Conservation (phyloP, 2,329 filamentous ascomycete genomes). For the Xylariaceae sp. region DNA sequence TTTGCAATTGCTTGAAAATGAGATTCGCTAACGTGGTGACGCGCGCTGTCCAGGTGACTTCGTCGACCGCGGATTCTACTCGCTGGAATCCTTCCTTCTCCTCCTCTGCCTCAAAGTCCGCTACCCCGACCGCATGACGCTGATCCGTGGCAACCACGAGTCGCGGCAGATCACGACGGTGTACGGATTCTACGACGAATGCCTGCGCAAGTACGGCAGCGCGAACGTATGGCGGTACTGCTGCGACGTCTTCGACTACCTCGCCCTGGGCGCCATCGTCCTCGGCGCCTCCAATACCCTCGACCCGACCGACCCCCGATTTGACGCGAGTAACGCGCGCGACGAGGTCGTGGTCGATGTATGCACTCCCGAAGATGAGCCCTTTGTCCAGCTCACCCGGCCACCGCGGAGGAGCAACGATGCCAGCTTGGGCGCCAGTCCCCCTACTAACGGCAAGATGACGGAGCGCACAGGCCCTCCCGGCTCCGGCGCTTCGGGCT, state of each 20-base stretch:
- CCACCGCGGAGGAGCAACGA: slow-evolving; percentile 22
- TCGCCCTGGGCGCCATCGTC: slow-evolving; percentile 83
- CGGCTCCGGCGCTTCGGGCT: slow-evolving; percentile 71
- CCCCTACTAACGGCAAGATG: slow-evolving; percentile 35
- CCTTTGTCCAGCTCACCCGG: slow-evolving; percentile 67
- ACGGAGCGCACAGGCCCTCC: slow-evolving; percentile 62
- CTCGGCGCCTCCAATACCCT: slow-evolving; percentile 74
- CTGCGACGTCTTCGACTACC: slow-evolving; percentile 96
- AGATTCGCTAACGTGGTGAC: slow-evolving; percentile 15
- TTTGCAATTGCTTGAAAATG: not conserved
- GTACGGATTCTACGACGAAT: slow-evolving; percentile 98
- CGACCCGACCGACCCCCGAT: no score
- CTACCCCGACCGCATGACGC: slow-evolving; percentile 93
- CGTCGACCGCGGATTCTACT: slow-evolving; percentile 97
- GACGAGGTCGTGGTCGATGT: slow-evolving; percentile 85
- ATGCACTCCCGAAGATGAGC: slow-evolving; percentile 73
- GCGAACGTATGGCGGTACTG: slow-evolving; percentile 97
- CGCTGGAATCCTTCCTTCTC: slow-evolving; percentile 91
- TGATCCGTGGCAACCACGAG: slow-evolving; percentile 93
- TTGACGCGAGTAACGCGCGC: slow-evolving; percentile 41
- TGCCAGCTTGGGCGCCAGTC: slow-evolving; percentile 25
- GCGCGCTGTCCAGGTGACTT: slow-evolving; percentile 72
- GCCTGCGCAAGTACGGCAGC: slow-evolving; percentile 89
- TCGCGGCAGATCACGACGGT: slow-evolving; percentile 95
- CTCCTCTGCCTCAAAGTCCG: slow-evolving; percentile 94